These are phyloP conservation scores for Colletotrichum spinosum DNA, from an alignment of 2,329 filamentous ascomycete genomes.

Conservation along the genomic window DNA sequence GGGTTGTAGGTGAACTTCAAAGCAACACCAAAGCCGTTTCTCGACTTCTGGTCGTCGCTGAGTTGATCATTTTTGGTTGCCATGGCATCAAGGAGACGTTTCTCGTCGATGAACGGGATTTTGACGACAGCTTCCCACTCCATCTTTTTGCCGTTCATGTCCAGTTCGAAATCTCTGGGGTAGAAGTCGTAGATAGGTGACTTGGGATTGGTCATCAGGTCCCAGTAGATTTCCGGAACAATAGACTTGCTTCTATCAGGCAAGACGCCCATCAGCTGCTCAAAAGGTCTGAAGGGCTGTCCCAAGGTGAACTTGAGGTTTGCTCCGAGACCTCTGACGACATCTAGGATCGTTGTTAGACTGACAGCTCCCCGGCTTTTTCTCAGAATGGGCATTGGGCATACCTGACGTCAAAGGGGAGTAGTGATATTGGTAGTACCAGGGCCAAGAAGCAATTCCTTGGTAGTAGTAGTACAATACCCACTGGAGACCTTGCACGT, in stretches of 20 bases:
- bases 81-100: slow-evolving; percentile 87
- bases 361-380: slow-evolving; percentile 55
- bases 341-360: slow-evolving; percentile 68
- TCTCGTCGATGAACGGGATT: slow-evolving; percentile 98
- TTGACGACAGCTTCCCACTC: slow-evolving; percentile 99
- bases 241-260: slow-evolving; percentile 98
- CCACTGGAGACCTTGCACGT: slow-evolving; percentile 97
- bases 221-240: slow-evolving; percentile 87
- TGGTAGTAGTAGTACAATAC: slow-evolving; percentile 98
- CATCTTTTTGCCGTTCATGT: slow-evolving; percentile 99
- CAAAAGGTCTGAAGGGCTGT: slow-evolving; percentile 93
- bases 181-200: slow-evolving; percentile 99
- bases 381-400: slow-evolving; percentile 35
- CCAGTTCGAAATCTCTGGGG: slow-evolving; percentile 93
- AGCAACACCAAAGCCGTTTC: slow-evolving; percentile 92
- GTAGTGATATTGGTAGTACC: slow-evolving; percentile 98
- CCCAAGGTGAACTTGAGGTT: slow-evolving; percentile 94
- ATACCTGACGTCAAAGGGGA: slow-evolving; percentile 92
- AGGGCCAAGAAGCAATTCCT: slow-evolving; percentile 97
- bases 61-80: slow-evolving; percentile 82
- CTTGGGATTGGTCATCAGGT: slow-evolving; percentile 89
- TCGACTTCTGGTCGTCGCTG: slow-evolving; percentile 79
- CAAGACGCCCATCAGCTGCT: slow-evolving; percentile 98
- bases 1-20: slow-evolving; percentile 91
- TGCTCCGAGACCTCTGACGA: slow-evolving; percentile 86